Evolutionary conservation across 805 yeast species (phyloP).

Genomic region (Candida lessepsii): DNA sequence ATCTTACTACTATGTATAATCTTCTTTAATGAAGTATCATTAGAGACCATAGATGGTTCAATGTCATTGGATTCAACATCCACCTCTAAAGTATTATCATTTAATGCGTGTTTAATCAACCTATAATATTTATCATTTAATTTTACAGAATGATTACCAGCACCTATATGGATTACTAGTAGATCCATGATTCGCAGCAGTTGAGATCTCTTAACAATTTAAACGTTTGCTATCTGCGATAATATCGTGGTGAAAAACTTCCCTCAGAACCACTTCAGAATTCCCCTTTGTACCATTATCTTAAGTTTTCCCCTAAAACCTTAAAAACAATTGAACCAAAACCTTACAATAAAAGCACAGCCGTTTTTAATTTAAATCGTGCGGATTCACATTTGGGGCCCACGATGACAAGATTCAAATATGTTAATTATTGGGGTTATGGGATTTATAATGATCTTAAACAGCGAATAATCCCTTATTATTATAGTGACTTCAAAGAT

Average conservation of each 20-base stretch:
- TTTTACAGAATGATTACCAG: slow-evolving; percentile 42
- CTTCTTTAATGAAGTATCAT: not conserved
- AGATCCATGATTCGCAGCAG: slow-evolving; percentile 4
- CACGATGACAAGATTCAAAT: slow-evolving; percentile 11
- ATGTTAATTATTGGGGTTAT: slow-evolving; percentile 30
- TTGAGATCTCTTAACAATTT: slow-evolving; percentile 1
- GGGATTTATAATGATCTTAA: slow-evolving; percentile 57
- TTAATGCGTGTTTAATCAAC: slow-evolving; percentile 28
- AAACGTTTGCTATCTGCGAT: no score
- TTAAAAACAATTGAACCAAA: no score
- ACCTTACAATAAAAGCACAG: no score
- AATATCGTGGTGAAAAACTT: no score
- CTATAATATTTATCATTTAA: slow-evolving; percentile 22
- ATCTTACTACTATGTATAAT: slow-evolving; percentile 17
- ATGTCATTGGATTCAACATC: no score
- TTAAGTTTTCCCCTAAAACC: no score
- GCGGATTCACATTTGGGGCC: not conserved
- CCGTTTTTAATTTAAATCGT: not conserved
- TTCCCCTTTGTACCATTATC: no score
- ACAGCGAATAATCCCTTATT: slow-evolving; percentile 56
- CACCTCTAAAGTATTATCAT: no score
- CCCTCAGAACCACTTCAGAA: no score
- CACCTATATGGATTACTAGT: slow-evolving; percentile 48
- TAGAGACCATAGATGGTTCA: no score
- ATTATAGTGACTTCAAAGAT: slow-evolving; percentile 77